phyloP scores from a whole-genome alignment of 306 rosid genomes.

The Acacia crassicarpa region DNA sequence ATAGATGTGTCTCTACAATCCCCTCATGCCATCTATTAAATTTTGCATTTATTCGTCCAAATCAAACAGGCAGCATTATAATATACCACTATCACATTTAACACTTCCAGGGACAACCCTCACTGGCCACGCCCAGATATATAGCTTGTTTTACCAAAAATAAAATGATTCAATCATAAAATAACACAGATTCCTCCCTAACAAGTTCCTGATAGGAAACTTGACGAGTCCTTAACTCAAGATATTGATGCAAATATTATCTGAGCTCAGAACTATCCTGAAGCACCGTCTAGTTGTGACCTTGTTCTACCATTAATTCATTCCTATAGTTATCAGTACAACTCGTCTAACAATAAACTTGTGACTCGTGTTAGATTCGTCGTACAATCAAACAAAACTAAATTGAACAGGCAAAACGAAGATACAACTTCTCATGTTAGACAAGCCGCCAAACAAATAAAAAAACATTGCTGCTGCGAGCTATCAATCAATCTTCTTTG shows the following conservation, averaged over 20 bases:
- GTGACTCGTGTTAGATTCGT: conserved; percentile 18
- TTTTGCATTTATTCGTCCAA: no score
- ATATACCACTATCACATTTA: no score
- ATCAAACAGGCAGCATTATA: no score
- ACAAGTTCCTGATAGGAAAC: background rate
- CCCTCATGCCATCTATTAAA: no score
- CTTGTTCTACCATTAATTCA: background rate
- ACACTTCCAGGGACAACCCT: no score
- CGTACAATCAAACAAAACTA: conserved; percentile 29
- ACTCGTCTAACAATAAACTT: background rate
- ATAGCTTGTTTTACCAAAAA: background rate
- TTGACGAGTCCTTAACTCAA: background rate
- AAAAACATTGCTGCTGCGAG: conserved; percentile 18
- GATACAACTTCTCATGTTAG: conserved; percentile 30
- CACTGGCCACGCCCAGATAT: no score
- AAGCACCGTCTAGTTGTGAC: background rate
- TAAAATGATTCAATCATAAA: background rate
- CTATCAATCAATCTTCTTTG: conserved; percentile 62
- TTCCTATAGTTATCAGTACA: background rate
- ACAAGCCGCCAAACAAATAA: background rate
- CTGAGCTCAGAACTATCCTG: background rate
- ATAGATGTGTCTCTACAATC: no score
- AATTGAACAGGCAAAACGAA: background rate
- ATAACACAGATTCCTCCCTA: background rate
- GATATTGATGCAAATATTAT: background rate